Evolutionary conservation across 495 filamentous ascomycete species (phyloP), one percentile per base, ranked within the genome.

Genomic region (Gamarada debralockiae): DNA sequence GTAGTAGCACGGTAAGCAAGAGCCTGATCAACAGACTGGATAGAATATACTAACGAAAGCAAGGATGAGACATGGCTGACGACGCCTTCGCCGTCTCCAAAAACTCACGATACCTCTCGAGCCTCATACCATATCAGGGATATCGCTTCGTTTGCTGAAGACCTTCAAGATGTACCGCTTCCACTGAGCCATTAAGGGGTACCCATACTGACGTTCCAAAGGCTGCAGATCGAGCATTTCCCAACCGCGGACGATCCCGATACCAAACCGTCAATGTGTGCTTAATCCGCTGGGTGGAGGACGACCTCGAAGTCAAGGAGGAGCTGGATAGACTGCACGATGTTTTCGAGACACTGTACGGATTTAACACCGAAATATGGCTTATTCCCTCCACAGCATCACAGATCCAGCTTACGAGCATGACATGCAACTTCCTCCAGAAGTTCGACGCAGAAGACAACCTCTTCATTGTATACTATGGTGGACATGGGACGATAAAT

Each of bases 391-490:
- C 70, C 44, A 66, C 71, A 40, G 73, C 73, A 47, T 66, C 77
- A 24, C 75, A 79, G 43, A 67, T 76, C 7, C 69, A 76, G 36
- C 53, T 79, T 31, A 77, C 72, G 67, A 58, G 70, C 40, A 74
- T 72, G 58, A 62, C 79, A 18, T 70, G 69, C 17, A 64, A 70
- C 42, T 68, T 78, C 63, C 66, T 79, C 45, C 71, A 77, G 56
- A 66, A 73, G 15, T 68, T 75, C 42, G 75, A 80, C 41, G 64
- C 65, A 15, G 66, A 62, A 27, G 73, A 76, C 37, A 79, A 73
- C 0, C 52, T 81, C 9, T 70, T 81, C 50, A 57, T 79, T 9
- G 64, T 79, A 8, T 81, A 81, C 55, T 80, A 80, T 50, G 77
- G 70, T 10, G 77, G 77, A 13, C 77, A 80, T 58, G 77, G 75